Evolutionary conservation across 495 filamentous ascomycete genomes (phyloP), one percentile per base, ranked within the genome.

Genomic region (Penicillium pulvis): DNA sequence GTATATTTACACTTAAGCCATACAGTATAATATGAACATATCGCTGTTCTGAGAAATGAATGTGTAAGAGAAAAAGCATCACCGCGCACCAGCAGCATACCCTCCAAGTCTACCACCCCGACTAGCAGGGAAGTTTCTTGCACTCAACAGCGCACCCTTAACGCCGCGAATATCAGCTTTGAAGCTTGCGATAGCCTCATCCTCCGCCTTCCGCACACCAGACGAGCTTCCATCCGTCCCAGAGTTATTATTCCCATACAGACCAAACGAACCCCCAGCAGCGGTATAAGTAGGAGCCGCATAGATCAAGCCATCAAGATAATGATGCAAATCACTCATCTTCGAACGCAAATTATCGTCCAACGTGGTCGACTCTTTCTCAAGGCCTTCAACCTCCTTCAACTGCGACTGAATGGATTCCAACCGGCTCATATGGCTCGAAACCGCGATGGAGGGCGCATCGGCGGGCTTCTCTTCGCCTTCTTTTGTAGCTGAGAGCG

Each of bases 131-230:
- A 87, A 87, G 61, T 85, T 86, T 59, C 86, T 79, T 17, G 92
- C 86, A 78, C 87, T 93, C 68, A 98, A 65, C 71, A 98, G 76
- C 47, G 93, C 88, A 17, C 94, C 93, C 79, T 98, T 98, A n/a
- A 98, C 85, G 60, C 91, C 84, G 51, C 92, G 79, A 58, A 98
- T 96, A 68, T 95, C 91, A 23, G 87, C 82, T 74, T 89, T 93
- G 16, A 95, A 83, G 67, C 79, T 84, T 28, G 84, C 81, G 57
- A 96, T 87, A 60, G 87, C 89, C 69, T 97, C 93, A 39, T 92
- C 81, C 66, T 87, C 83, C 60, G 74, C 75, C 74, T 83, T 78
- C 30, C 53, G 77, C 61, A 65, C 73, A 58, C 48, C 73, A 67
- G 56, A 73, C 63, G 64, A 64, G 36, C 48, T 57, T 26, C 62